These are phyloP conservation scores for Arthrobotrys conoides DNA, from an alignment of 2,329 filamentous ascomycete species.

Conservation along the genomic window DNA sequence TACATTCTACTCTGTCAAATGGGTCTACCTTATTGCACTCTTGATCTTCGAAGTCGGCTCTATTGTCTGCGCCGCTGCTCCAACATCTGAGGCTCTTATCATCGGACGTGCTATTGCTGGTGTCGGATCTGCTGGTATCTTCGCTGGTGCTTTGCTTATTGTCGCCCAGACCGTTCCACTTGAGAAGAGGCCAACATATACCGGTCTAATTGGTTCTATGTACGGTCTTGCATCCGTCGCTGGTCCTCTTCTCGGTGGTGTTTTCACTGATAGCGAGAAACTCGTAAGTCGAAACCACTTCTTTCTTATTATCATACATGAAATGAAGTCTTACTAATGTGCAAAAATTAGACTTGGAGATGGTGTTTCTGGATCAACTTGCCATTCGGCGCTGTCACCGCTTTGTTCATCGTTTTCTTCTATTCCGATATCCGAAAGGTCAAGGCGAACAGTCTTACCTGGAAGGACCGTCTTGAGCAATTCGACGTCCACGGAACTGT, in stretches of 20 bases:
- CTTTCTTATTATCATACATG: neutral
- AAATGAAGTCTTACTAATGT: neutral
- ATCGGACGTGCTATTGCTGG: constrained; percentile 64
- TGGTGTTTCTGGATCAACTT: constrained; percentile 69
- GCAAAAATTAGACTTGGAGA: constrained; percentile 65
- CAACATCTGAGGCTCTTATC: constrained; percentile 63
- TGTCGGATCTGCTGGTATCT: constrained; percentile 69
- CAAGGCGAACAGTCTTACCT: constrained; percentile 61
- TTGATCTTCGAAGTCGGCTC: constrained; percentile 66
- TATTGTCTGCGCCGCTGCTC: constrained; percentile 64
- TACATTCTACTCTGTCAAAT: constrained; percentile 67
- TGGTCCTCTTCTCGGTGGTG: constrained; percentile 66
- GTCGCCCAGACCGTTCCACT: constrained; percentile 74
- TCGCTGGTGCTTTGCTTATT: constrained; percentile 73
- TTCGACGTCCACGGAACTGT: constrained; percentile 65
- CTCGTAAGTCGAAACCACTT: constrained; percentile 62
- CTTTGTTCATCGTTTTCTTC: constrained; percentile 63
- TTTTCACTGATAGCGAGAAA: constrained; percentile 63
- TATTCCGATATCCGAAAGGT: constrained; percentile 62
- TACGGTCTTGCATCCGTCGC: constrained; percentile 72
- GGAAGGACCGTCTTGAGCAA: constrained; percentile 62
- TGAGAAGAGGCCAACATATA: constrained; percentile 71
- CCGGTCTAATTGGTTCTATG: constrained; percentile 72
- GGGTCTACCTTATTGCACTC: constrained; percentile 64
- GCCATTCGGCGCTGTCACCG: constrained; percentile 67